Evolutionary conservation across 2,329 filamentous ascomycete species (phyloP), one percentile per base, ranked within the genome.

Genomic region (Penicillium digitatum): DNA sequence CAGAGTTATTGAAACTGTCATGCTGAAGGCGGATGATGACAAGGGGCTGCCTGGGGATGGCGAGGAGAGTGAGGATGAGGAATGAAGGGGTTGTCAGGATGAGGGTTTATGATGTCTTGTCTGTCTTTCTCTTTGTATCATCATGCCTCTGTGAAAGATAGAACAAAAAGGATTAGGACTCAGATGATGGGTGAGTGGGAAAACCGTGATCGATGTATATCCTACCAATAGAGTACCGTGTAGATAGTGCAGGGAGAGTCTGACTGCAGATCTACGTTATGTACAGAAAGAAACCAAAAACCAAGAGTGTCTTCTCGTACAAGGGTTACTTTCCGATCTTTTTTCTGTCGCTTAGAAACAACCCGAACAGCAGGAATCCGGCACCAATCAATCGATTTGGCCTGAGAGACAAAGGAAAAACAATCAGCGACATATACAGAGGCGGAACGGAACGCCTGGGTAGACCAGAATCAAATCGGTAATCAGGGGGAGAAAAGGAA

Each of bases 1-100:
- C 71, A 84, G 85, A 69, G 73, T 96, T 66, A 94, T 95, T 56
- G 93, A 97, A 77, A 89, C 87, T 78, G 88, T 91, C n/a, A 79
- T 96, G 61, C 85, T 87, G 64, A 85, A 83, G 61, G 89, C 90
- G 66, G 82, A 86, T 50, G 83, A 86, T 66, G 83, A 84, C 42
- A 83, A 85, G 52, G 77, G 75, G 34, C 62, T 78, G 37, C 78
- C 75, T 18, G 78, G 75, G 5, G 79, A 79, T 27, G 73, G 69
- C 10, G 71, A 66, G 29, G 68, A 66, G 32, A 57, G 63, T 27
- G 59, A 59, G 35, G 61, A 65, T 20, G 62, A 65, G 12, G 52
- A 54, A 12, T 27, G 58, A 58, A 12, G 29, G 44, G 29, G 5
- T 20, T 40, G 29, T 14, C 39, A 20, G 37, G 27, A n/a, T 50